phyloP scores from a whole-genome alignment of 2,329 filamentous ascomycete genomes.

The Kalmusia sp. region DNA sequence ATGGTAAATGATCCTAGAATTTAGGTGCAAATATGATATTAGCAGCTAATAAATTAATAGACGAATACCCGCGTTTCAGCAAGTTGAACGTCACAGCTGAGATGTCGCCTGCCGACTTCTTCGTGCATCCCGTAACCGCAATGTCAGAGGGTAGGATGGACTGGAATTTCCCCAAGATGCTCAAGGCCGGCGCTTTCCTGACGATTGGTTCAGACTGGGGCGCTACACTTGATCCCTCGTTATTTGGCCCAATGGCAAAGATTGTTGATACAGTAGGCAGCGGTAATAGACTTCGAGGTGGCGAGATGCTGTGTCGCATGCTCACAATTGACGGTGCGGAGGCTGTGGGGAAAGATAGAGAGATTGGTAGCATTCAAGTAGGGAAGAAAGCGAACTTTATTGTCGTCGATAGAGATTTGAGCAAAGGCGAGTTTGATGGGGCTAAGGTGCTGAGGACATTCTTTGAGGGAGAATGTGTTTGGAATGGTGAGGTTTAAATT shows the following conservation, averaged over 20 bases:
- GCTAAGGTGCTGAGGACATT: slow-evolving; percentile 33
- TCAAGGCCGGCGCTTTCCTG: slow-evolving; percentile 30
- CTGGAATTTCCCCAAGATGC: slow-evolving; percentile 37
- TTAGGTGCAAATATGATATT: too few relatives aligned
- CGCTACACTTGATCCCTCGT: slow-evolving; percentile 20
- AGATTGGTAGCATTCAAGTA: slow-evolving; percentile 36
- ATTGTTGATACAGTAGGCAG: slow-evolving; percentile 20
- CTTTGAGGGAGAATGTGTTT: slow-evolving; percentile 28
- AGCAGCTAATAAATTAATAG: too few relatives aligned
- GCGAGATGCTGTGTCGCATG: slow-evolving; percentile 24
- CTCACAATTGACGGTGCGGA: slow-evolving; percentile 37
- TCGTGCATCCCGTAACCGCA: too few relatives aligned
- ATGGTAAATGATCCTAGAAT: too few relatives aligned
- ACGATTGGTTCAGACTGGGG: slow-evolving; percentile 41
- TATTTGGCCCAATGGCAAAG: slow-evolving; percentile 18
- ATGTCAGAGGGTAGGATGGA: slow-evolving; percentile 25
- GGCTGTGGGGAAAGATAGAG: slow-evolving; percentile 33
- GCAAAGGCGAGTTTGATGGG: slow-evolving; percentile 22
- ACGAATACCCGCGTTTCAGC: too few relatives aligned
- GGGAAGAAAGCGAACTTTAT: slow-evolving; percentile 45
- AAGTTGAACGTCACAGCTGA: neutral
- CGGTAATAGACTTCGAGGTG: slow-evolving; percentile 18
- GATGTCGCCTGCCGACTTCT: neutral
- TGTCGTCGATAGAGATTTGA: slow-evolving; percentile 36
- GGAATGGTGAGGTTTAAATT: neutral